Evolutionary conservation across 441 rosid genomes (phyloP), one percentile per base, ranked within the genome.

Genomic region (Pelargonium myrrhifolium): DNA sequence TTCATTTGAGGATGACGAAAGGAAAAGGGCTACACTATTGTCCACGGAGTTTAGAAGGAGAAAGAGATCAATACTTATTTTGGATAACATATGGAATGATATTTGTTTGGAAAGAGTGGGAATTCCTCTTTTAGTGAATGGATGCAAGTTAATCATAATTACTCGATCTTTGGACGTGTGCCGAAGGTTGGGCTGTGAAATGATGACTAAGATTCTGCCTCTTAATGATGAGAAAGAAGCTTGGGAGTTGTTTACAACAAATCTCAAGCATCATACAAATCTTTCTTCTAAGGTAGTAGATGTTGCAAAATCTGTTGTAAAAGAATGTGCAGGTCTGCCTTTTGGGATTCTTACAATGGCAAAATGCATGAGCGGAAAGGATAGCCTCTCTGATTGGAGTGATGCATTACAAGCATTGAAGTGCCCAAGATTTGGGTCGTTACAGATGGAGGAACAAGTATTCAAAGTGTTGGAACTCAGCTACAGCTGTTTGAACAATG

Each of bases 251-350:
- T 65, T 72, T 12, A 0, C 6, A 0, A 11, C 35, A 9, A 51
- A 65, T 20, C n/a, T 35, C 18, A 69, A 71, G 1, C n/a, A n/a
- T n/a, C 5, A n/a, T n/a, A n/a, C n/a, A 0, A 1, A 24, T 9
- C 0, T 3, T 51, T 9, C n/a, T n/a, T n/a, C n/a, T n/a, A n/a
- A n/a, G n/a, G n/a, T n/a, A n/a, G n/a, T n/a, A n/a, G n/a, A n/a
- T n/a, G n/a, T n/a, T n/a, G n/a, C 8, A 14, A 0, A 9, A 31
- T 42, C 6, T 42, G 26, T 70, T 39, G 28, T 45, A 2, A 31
- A 14, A 5, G 43, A 60, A 42, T 69, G 75, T 69, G 58, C 21
- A 1, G 66, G 77, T 9, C 62, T 74, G 62, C 77, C 80, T 3
- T 65, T 77, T 3, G 70, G 39, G 10, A 35, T 77, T 43, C 26